Evolutionary conservation across 129 eudicot species (phyloP).

Genomic region (Rutidosis leptorrhynchoides): DNA sequence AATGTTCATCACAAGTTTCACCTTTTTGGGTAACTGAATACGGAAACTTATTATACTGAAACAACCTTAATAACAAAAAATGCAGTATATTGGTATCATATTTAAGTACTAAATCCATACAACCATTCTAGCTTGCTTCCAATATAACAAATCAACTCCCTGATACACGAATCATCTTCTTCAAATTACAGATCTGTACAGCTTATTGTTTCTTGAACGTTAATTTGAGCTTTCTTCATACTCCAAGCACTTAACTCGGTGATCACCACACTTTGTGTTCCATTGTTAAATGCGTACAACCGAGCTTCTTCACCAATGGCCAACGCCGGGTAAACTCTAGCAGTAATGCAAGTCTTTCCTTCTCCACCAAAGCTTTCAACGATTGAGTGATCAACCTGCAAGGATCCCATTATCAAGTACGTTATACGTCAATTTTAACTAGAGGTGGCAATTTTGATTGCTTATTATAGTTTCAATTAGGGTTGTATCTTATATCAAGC

Average conservation of each 20-base stretch:
- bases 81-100: not conserved
- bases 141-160: not conserved
- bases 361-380: conserved; percentile 67
- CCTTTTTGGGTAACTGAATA: not conserved
- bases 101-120: conserved; percentile 2
- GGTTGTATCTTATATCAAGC: not conserved
- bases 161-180: not conserved
- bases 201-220: conserved; percentile 20
- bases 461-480: not conserved
- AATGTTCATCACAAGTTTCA: not conserved
- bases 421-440: not conserved
- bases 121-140: conserved; percentile 14
- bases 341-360: conserved; percentile 63
- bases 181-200: conserved; percentile 16
- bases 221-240: conserved; percentile 37
- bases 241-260: conserved; percentile 39
- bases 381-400: conserved; percentile 73
- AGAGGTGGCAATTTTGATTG: not conserved
- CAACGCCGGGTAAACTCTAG: conserved; percentile 67
- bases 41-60: not conserved
- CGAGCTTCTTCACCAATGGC: conserved; percentile 47
- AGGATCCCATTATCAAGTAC: not conserved
- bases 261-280: conserved; percentile 35
- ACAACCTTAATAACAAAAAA: not conserved
- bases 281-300: conserved; percentile 47